These are phyloP conservation scores for Aspergillus flavus DNA, from an alignment of 2,329 filamentous ascomycete genomes.

Conservation along the genomic window DNA sequence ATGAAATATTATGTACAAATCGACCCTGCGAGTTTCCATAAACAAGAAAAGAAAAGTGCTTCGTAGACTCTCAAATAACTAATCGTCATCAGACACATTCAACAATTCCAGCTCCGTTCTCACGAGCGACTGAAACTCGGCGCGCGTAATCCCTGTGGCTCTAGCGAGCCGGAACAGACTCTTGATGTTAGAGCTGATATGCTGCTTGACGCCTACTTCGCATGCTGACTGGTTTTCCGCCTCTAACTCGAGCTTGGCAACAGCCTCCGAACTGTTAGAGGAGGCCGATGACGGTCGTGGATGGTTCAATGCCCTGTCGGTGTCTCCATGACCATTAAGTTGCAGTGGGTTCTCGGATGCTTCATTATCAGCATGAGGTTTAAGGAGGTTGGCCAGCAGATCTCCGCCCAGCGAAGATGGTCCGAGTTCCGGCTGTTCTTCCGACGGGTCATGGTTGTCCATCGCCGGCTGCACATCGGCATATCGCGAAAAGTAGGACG, in stretches of 20 bases:
- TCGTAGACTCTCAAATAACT: slow-evolving; percentile 4
- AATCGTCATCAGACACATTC: slow-evolving; percentile 54
- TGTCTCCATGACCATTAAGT: slow-evolving; percentile 27
- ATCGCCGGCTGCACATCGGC: slow-evolving; percentile 66
- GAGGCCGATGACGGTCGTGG: slow-evolving; percentile 48
- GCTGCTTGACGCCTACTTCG: slow-evolving; percentile 64
- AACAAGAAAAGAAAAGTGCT: not conserved
- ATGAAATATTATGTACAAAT: slow-evolving; percentile 10
- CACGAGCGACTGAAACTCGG: slow-evolving; percentile 63
- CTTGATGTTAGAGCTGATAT: slow-evolving; percentile 66
- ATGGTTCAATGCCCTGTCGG: slow-evolving; percentile 39
- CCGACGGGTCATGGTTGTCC: slow-evolving; percentile 64
- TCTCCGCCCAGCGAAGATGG: slow-evolving; percentile 60
- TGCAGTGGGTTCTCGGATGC: slow-evolving; percentile 24
- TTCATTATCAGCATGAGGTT: slow-evolving; percentile 39
- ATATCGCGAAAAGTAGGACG: slow-evolving; percentile 64
- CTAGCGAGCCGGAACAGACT: slow-evolving; percentile 64
- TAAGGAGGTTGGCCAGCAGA: slow-evolving; percentile 45
- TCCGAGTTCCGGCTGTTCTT: slow-evolving; percentile 51
- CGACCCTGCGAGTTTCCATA: not conserved
- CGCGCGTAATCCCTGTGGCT: slow-evolving; percentile 59
- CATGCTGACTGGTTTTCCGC: slow-evolving; percentile 56
- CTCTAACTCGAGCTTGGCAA: slow-evolving; percentile 58
- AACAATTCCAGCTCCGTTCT: slow-evolving; percentile 61
- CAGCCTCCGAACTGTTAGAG: slow-evolving; percentile 48